Base-by-base conservation (phyloP, 345 rosid genomes). In the Linum tenue region DNA sequence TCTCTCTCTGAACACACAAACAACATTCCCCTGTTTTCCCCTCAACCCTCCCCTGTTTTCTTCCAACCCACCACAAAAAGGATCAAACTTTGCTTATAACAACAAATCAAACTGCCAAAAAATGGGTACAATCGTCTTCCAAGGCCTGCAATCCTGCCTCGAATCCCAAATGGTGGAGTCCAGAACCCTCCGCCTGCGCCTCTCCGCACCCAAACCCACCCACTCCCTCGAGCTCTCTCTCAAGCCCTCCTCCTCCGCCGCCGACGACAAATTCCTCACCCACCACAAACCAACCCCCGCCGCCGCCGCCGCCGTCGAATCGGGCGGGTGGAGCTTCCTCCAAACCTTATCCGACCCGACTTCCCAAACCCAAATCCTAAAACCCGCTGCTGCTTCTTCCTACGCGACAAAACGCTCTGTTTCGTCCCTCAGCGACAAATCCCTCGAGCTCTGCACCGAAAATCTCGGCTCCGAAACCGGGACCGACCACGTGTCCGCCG, bases 101-200 rank as follows among this genome's bases (percentile, higher is more conserved):
- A 22, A 22, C 31, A 22, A 22, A 22, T 22, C 31, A 22, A 22
- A 57, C 11, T 57, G 5, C 60, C 9, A 57, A 4, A 7, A 35
- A 37, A 89, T 92, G 98, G 85, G 86, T n/a, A 84, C 92, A 14
- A 62, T 85, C 62, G 83, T 86, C 48, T 85, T 67, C 67, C 96
- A 73, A 76, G 92, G 88, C 59, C 69, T 76, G 51, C 85, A 79
- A 64, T 80, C 95, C 31, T 69, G 82, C 60, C 82, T 82, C 7
- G 90, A 85, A 73, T 75, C 90, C 35, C 82, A 78, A 38, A 56
- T 77, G 62, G 74, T 72, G 17, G 96, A 87, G 79, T 76, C 89
- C 61, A 75, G 80, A 66, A 58, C 85, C 55, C 65, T 83, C 0
- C 79, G 81, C 79, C 89, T 92, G 70, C 80, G 72, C 56, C 69